Base-by-base conservation (phyloP, 2,329 filamentous ascomycete species). In the Cryphonectria naterciae region DNA sequence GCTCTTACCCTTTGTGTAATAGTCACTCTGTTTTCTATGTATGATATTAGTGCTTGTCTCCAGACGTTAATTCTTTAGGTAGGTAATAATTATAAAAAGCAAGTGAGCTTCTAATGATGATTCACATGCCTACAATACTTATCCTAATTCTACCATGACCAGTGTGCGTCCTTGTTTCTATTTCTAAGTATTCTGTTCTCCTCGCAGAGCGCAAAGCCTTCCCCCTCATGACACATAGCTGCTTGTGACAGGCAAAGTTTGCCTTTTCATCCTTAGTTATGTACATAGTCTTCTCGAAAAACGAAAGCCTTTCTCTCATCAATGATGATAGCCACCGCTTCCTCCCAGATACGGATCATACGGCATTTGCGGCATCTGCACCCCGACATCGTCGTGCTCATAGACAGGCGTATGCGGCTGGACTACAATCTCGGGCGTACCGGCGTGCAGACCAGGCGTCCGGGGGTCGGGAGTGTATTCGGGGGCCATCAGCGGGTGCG, bases 291-390 rank as follows among this genome's bases (percentile, higher is more conserved):
- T 32, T 56, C 25, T 28, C 10, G 1, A 11, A 13, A 6, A 11
- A 13, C 41, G 41, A 43, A 8, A 43, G 3, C 52, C 11, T 6
- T 81, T 82, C 75, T 86, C 81, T 46, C 74, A 81, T 74, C 5
- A 28, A 2, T 7, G n/a, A 11, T 15, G n/a, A 32, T 56, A 56
- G 4, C 52, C 52, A 32, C n/a, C 10, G 10, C 25, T 28, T 28
- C 52, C n/a, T 28, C 25, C 52, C 11, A 32, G n/a, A 56, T 56
- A 56, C 52, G 52, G 52, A 32, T 56, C 52, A 56, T 32, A 56
- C 25, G 52, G 52, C 11, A 28, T 2, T 25, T 56, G 52, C 25
- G 52, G 52, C 52, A 56, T 56, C 52, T 56, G 11, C 4, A 5
- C 4, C 11, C 52, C 52, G 25, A 5, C n/a, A 4, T 56, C 52